phyloP scores from a whole-genome alignment of 129 eudicot species.

The Chrysanthemum seticuspe region DNA sequence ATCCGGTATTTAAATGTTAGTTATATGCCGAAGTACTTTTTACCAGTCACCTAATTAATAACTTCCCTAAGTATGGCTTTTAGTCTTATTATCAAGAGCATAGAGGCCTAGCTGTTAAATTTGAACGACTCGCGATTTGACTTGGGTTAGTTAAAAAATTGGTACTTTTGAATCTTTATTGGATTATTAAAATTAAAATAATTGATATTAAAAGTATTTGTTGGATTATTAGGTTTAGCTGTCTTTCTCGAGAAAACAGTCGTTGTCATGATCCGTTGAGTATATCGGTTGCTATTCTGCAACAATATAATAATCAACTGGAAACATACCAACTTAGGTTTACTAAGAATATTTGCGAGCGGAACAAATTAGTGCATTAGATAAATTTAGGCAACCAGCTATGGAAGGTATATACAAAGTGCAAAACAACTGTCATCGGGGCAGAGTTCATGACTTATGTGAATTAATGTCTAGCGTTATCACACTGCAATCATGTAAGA shows the following conservation, averaged over 20 bases:
- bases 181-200: too few relatives aligned
- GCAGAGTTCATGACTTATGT: slow-evolving; percentile 50
- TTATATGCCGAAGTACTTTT: slow-evolving; percentile 5
- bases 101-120: too few relatives aligned
- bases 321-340: slow-evolving; percentile 94
- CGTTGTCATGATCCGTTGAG: slow-evolving; percentile 73
- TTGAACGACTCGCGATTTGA: not conserved
- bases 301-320: slow-evolving; percentile 66
- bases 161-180: too few relatives aligned
- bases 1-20: not conserved
- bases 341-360: slow-evolving; percentile 76
- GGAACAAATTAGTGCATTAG: slow-evolving; percentile 69
- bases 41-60: not conserved
- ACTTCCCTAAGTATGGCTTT: not conserved
- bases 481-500: slow-evolving; percentile 85
- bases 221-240: slow-evolving; percentile 62
- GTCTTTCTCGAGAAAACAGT: slow-evolving; percentile 55
- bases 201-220: too few relatives aligned
- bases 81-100: too few relatives aligned
- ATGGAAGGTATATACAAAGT: slow-evolving; percentile 63
- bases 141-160: too few relatives aligned
- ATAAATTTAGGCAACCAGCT: slow-evolving; percentile 57
- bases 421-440: slow-evolving; percentile 60
- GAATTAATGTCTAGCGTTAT: slow-evolving; percentile 54
- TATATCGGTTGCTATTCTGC: slow-evolving; percentile 67